Evolutionary conservation across 352 stramenopile species (phyloP).

Genomic region (Hyphochytrium catenoides): DNA sequence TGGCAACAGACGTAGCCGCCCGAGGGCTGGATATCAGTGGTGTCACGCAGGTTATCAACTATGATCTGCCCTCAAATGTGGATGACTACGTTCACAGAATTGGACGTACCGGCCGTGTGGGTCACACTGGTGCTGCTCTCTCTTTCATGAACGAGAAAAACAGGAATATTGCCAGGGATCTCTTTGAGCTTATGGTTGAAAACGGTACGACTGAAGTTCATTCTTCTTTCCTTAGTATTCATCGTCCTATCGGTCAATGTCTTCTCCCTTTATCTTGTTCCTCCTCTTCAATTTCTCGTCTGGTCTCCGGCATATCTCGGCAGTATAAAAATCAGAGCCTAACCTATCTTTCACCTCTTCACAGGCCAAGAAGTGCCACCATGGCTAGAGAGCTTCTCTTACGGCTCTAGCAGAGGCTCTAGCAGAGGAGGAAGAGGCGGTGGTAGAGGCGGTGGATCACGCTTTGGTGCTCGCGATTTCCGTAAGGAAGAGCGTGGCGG

Average conservation of each 20-base stretch:
- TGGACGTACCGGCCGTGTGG: slow-evolving; percentile 92
- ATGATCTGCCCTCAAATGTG: slow-evolving; percentile 93
- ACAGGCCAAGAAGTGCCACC: slow-evolving; percentile 76
- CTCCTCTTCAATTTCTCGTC: no score
- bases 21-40: slow-evolving; percentile 96
- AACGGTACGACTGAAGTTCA: no score
- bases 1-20: slow-evolving; percentile 94
- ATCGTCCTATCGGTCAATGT: no score
- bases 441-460: slow-evolving; percentile 21
- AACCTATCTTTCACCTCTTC: no score
- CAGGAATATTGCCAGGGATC: slow-evolving; percentile 83
- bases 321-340: no score
- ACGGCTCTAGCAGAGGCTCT: slow-evolving; percentile 36
- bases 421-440: slow-evolving; percentile 25
- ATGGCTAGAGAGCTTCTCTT: slow-evolving; percentile 83
- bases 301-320: no score
- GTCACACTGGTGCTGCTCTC: slow-evolving; percentile 86
- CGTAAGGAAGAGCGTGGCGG: slow-evolving; percentile 37
- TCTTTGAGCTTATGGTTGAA: slow-evolving; percentile 87
- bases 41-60: slow-evolving; percentile 92
- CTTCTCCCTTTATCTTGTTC: no score
- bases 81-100: slow-evolving; percentile 98
- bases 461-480: slow-evolving; percentile 64
- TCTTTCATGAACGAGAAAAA: slow-evolving; percentile 99
- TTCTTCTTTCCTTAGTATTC: no score